A percentile compares a stretch with the other conserved stretches of the same genome.
phyloP scores from a whole-genome alignment of 1,284 basidiomycete species.

The Rhodotorula glutinis region DNA sequence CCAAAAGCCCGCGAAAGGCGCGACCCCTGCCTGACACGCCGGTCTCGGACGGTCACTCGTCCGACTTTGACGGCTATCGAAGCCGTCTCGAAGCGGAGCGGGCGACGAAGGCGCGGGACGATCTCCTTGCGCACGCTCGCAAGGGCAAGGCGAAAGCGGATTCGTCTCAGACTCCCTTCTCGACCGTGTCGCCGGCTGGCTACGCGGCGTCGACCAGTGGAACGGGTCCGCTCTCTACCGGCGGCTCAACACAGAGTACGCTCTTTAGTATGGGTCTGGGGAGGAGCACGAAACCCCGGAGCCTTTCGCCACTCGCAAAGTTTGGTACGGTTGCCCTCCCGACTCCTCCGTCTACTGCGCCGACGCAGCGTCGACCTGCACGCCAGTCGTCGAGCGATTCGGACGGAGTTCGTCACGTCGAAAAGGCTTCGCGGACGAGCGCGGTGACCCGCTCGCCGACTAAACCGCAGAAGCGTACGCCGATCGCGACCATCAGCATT shows the following conservation, averaged over 20 bases:
- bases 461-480: neutral
- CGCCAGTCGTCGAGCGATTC: neutral
- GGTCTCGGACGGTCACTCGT: neutral
- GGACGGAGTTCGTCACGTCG: neutral
- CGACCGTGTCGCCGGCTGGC: too few species aligned
- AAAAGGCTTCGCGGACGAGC: neutral
- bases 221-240: too few species aligned
- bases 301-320: neutral
- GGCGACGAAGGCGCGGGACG: neutral
- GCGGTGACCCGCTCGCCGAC: neutral
- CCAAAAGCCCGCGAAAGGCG: neutral
- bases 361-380: too few species aligned
- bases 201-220: too few species aligned
- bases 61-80: neutral
- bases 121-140: neutral
- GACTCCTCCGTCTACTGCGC: neutral
- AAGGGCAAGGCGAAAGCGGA: conserved; percentile 13
- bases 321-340: neutral
- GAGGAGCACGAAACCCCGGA: neutral
- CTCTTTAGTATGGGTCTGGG: neutral
- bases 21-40: neutral
- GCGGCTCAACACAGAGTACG: neutral
- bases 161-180: neutral
- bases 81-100: neutral
- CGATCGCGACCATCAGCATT: neutral